phyloP scores from a whole-genome alignment of 306 rosid genomes.

The Bauhinia variegata region DNA sequence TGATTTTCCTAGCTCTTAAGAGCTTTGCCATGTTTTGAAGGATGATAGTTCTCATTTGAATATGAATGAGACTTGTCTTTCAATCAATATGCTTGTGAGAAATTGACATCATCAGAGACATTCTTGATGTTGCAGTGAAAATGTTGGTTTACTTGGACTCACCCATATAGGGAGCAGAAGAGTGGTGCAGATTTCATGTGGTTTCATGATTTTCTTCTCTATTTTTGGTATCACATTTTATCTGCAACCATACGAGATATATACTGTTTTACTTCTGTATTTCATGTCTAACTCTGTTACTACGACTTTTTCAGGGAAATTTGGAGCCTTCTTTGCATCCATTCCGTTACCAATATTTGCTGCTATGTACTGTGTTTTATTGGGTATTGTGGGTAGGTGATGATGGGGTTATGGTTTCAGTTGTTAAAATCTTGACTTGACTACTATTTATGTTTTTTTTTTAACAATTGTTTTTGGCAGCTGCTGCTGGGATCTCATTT shows the following conservation, averaged over 20 bases:
- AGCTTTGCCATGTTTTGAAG: no score
- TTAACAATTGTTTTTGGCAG: slow-evolving; percentile 46
- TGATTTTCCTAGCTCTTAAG: no score
- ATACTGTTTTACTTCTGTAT: neutral
- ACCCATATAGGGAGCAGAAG: slow-evolving; percentile 95
- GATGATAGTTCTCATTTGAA: no score
- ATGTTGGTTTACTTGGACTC: slow-evolving; percentile 90
- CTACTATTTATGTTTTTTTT: neutral
- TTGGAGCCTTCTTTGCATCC: slow-evolving; percentile 94
- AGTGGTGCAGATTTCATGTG: slow-evolving; percentile 89
- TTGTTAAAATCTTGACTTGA: neutral
- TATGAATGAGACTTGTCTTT: no score
- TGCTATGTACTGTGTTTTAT: slow-evolving; percentile 86
- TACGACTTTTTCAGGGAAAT: slow-evolving; percentile 70
- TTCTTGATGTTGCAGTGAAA: slow-evolving; percentile 75
- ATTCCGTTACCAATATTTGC: slow-evolving; percentile 89
- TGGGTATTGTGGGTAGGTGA: slow-evolving; percentile 80
- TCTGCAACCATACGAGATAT: neutral
- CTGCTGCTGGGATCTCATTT: slow-evolving; percentile 61
- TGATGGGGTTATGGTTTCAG: slow-evolving; percentile 7
- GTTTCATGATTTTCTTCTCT: slow-evolving; percentile 89
- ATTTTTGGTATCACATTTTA: slow-evolving; percentile 65
- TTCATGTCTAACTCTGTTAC: slow-evolving; percentile 16
- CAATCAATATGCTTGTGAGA: no score
- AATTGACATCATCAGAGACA: no score